A percentile compares a stretch with the other conserved stretches of the same genome.
Conservation (phyloP, 2,329 filamentous ascomycete species). For the Amphichorda felina region DNA sequence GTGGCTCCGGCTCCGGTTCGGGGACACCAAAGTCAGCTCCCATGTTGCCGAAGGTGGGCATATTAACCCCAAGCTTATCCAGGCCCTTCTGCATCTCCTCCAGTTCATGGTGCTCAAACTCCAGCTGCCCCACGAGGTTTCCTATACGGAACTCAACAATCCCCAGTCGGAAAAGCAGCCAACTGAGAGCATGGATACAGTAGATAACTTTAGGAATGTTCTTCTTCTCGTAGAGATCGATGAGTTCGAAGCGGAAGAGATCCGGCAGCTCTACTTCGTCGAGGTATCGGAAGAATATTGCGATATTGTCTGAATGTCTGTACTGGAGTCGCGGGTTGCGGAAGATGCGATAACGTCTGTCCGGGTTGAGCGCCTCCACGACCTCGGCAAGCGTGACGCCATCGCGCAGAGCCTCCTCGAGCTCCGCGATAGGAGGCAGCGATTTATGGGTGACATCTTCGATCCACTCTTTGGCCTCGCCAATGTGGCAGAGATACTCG, state of each 20-base stretch:
- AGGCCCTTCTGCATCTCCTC: conserved; percentile 95
- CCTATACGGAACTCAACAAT: conserved; percentile 94
- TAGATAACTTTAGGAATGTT: conserved; percentile 99
- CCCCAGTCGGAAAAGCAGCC: conserved; percentile 91
- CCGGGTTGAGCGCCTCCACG: conserved; percentile 76
- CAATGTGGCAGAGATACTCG: conserved; percentile 97
- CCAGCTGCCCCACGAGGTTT: conserved; percentile 88
- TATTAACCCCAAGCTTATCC: conserved; percentile 86
- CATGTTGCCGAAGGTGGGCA: conserved; percentile 98
- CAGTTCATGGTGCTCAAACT: conserved; percentile 95
- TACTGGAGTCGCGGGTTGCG: conserved; percentile 76
- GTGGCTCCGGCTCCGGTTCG: conserved; percentile 63
- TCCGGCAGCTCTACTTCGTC: conserved; percentile 88
- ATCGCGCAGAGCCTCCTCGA: conserved; percentile 85
- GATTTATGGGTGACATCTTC: conserved; percentile 76
- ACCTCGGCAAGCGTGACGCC: conserved; percentile 92
- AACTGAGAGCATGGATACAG: conserved; percentile 93
- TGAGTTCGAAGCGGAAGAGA: conserved; percentile 91
- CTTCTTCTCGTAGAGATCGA: conserved; percentile 98
- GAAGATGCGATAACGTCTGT: conserved; percentile 71
- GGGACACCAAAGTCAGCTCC: conserved; percentile 80
- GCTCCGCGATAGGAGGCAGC: conserved; percentile 83
- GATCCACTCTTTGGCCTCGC: conserved; percentile 98
- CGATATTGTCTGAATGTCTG: conserved; percentile 95
- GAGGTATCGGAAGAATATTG: conserved; percentile 87